Evolutionary conservation across 768 basidiomycete species (phyloP).

Genomic region (Gymnopilus junonius): DNA sequence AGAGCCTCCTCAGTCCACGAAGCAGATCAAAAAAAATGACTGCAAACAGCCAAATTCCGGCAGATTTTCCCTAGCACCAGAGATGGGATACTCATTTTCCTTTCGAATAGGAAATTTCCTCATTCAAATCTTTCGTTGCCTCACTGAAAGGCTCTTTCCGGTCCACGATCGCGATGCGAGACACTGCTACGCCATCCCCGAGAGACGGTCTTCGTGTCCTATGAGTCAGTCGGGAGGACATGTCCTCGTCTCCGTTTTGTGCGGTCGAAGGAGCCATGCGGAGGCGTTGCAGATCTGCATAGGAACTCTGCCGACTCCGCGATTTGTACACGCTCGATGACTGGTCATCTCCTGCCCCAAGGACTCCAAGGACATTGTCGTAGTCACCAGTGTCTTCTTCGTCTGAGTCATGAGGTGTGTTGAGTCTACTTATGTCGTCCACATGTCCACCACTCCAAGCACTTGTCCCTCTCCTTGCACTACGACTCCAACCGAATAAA

Average conservation of each 20-base stretch:
- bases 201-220: constrained; percentile 67
- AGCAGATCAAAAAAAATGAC: neutral
- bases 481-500: constrained; percentile 89
- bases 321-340: constrained; percentile 39
- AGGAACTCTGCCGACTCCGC: constrained; percentile 72
- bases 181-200: constrained; percentile 65
- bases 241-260: constrained; percentile 37
- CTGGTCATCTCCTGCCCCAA: constrained; percentile 55
- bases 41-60: neutral
- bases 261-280: constrained; percentile 41
- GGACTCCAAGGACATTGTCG: constrained; percentile 79
- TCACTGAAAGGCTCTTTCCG: constrained; percentile 60
- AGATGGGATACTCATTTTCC: neutral
- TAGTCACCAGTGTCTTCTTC: constrained; percentile 92
- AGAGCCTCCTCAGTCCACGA: neutral
- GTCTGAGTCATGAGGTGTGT: constrained; percentile 79
- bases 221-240: constrained; percentile 46
- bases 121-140: constrained; percentile 70
- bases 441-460: constrained; percentile 71
- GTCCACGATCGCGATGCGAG: constrained; percentile 64
- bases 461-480: constrained; percentile 77
- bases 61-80: neutral
- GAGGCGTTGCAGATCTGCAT: constrained; percentile 80
- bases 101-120: constrained; percentile 52
- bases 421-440: constrained; percentile 64